phyloP scores from a whole-genome alignment of 1,284 basidiomycete species.

The Marasmius tenuissimus region DNA sequence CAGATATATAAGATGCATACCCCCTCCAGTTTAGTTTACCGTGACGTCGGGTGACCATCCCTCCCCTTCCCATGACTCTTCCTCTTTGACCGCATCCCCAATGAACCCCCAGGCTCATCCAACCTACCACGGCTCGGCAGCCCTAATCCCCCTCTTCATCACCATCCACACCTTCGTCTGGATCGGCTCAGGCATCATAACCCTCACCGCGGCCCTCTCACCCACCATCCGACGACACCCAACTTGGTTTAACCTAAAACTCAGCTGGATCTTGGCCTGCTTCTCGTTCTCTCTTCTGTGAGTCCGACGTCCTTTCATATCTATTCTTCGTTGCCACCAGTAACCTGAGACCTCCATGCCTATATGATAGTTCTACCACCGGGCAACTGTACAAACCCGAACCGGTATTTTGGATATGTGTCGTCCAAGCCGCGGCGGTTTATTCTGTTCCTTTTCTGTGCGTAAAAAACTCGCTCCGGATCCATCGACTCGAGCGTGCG shows the following conservation, averaged over 20 bases:
- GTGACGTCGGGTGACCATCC: no score
- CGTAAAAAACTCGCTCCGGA: no score
- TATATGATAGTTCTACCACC: slow-evolving; percentile 14
- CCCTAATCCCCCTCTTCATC: slow-evolving; percentile 11
- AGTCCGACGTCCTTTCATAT: background rate
- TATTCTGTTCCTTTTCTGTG: slow-evolving; percentile 11
- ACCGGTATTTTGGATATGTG: slow-evolving; percentile 11
- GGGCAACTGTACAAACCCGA: slow-evolving; percentile 12
- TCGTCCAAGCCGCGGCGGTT: slow-evolving; percentile 14
- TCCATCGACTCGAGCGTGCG: background rate
- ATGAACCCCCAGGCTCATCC: background rate
- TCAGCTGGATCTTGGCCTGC: slow-evolving; percentile 16
- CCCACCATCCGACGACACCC: slow-evolving; percentile 9
- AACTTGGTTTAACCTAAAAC: slow-evolving; percentile 17
- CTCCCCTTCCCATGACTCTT: no score
- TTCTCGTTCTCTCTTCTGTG: slow-evolving; percentile 13
- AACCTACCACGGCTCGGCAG: slow-evolving; percentile 2
- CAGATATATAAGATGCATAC: no score
- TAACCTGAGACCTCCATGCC: background rate
- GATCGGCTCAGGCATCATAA: slow-evolving; percentile 11
- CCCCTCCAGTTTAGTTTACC: no score
- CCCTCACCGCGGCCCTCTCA: slow-evolving; percentile 9
- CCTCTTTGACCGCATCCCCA: no score
- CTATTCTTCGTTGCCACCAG: background rate
- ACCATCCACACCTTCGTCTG: slow-evolving; percentile 16